Evolutionary conservation across 2,329 filamentous ascomycete genomes (phyloP).

Genomic region (Sporothrix pallida): DNA sequence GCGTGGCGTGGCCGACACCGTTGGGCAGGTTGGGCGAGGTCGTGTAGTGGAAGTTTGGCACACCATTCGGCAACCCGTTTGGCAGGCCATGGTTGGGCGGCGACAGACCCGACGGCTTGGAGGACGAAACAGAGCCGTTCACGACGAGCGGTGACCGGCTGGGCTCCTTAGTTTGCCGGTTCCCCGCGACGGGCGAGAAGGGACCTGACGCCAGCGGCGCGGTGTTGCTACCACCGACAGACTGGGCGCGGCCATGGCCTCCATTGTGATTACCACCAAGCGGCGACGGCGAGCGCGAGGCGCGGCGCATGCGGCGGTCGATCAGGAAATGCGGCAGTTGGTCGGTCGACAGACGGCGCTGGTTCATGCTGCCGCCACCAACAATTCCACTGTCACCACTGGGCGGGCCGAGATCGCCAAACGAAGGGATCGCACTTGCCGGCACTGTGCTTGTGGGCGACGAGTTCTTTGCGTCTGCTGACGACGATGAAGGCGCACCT

Average conservation of each 20-base stretch:
- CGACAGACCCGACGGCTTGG: conserved; percentile 38
- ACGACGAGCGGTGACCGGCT: conserved; percentile 37
- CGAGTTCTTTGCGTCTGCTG: background rate
- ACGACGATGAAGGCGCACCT: background rate
- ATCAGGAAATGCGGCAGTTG: conserved; percentile 60
- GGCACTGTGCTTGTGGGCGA: conserved; percentile 35
- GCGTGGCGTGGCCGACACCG: background rate
- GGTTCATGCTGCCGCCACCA: conserved; percentile 33
- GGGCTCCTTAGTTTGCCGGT: conserved; percentile 41
- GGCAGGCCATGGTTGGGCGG: conserved; percentile 30
- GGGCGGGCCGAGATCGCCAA: conserved; percentile 53
- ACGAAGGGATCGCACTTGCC: conserved; percentile 51
- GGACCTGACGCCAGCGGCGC: conserved; percentile 50
- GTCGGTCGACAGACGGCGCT: conserved; percentile 59
- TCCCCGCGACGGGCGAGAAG: conserved; percentile 45
- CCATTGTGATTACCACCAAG: conserved; percentile 42
- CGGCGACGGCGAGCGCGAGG: conserved; percentile 63
- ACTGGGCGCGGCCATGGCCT: conserved; percentile 54
- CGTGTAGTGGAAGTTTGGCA: conserved; percentile 17
- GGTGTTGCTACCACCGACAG: conserved; percentile 49
- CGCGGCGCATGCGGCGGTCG: conserved; percentile 58
- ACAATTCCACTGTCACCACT: background rate
- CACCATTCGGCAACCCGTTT: conserved; percentile 1
- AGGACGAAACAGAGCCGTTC: conserved; percentile 47
- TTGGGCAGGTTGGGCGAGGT: conserved; percentile 5